Conservation (phyloP, 2,329 filamentous ascomycete genomes). For the Capronia epimyces region DNA sequence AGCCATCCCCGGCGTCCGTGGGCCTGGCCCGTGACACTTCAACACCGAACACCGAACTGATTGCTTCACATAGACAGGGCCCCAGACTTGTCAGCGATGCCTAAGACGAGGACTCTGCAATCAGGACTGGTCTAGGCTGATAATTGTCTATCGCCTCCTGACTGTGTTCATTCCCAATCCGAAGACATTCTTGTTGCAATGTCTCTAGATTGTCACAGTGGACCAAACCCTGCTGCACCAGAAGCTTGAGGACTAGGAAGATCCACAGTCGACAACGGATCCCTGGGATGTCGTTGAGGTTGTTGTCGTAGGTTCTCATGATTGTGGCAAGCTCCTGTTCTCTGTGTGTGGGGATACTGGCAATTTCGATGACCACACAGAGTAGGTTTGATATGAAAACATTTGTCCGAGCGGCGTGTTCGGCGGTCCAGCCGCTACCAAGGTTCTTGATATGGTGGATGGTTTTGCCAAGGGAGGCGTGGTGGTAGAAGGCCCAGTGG, state of each 20-base stretch:
- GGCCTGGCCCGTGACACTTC: too few relatives aligned
- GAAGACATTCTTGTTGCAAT: neutral
- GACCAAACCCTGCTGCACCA: neutral
- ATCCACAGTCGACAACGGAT: conserved; percentile 30
- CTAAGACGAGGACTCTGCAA: too few relatives aligned
- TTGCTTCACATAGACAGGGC: too few relatives aligned
- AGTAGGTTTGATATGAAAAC: conserved; percentile 29
- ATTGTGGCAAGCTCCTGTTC: conserved; percentile 24
- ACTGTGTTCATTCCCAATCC: neutral
- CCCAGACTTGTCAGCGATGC: too few relatives aligned
- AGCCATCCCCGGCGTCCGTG: too few relatives aligned
- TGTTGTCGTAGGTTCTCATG: conserved; percentile 26
- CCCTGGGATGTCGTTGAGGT: conserved; percentile 29
- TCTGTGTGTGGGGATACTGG: conserved; percentile 19
- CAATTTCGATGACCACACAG: conserved; percentile 28
- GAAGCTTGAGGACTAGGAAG: conserved; percentile 3
- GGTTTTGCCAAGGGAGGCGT: conserved; percentile 19
- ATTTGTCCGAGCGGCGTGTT: conserved; percentile 20
- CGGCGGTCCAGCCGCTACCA: conserved; percentile 25
- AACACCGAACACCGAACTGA: too few relatives aligned
- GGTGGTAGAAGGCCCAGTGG: conserved; percentile 33
- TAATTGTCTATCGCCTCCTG: too few relatives aligned
- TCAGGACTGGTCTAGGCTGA: too few relatives aligned
- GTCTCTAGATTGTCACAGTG: neutral
- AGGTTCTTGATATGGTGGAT: conserved; percentile 30